phyloP scores from a whole-genome alignment of 73 alveolate genomes.

The Uronychia binucleata region DNA sequence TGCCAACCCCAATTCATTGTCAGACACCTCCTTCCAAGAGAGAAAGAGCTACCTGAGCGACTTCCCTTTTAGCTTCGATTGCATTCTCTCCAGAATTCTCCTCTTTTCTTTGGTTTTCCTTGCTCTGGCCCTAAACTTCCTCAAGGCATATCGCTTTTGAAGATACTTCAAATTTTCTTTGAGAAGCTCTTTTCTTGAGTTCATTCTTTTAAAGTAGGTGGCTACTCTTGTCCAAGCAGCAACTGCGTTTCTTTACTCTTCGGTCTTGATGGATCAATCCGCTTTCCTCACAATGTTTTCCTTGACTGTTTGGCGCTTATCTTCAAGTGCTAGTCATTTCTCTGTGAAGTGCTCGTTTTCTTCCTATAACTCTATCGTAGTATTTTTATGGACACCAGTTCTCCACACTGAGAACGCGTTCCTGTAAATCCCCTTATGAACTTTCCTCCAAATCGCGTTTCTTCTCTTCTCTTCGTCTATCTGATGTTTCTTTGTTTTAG shows the following conservation, averaged over 20 bases:
- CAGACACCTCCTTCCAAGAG: neutral
- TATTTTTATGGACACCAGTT: neutral
- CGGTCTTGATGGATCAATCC: neutral
- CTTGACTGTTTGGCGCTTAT: neutral
- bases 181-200: neutral
- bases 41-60: neutral
- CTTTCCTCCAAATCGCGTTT: too few relatives aligned
- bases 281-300: neutral
- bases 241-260: neutral
- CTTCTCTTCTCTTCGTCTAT: neutral
- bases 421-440: neutral
- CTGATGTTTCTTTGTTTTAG: neutral
- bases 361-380: neutral
- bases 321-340: neutral
- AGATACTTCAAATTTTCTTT: neutral
- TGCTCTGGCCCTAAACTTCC: neutral
- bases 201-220: neutral
- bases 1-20: neutral
- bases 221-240: neutral
- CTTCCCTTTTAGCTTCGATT: neutral
- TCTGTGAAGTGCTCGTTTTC: neutral
- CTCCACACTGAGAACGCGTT: neutral
- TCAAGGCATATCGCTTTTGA: neutral
- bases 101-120: neutral
- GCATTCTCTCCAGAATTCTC: neutral